Base-by-base conservation (phyloP, 768 basidiomycete genomes). In the Leccinum olivaceopallidum region DNA sequence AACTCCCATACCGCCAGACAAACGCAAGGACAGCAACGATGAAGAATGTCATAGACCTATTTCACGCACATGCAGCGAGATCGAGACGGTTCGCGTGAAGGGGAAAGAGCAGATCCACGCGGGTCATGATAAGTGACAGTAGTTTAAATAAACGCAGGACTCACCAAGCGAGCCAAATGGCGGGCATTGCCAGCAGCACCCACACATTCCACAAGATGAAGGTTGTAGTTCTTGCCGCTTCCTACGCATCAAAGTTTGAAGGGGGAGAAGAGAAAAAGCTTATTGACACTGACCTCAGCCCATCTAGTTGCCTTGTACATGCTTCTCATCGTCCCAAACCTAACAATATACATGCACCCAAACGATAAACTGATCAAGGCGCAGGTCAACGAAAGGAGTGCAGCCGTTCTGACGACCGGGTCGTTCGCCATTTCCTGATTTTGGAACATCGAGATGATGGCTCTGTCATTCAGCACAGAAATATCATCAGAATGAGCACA, bases 321-420 rank as follows among this genome's bases (percentile, higher is more conserved):
- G 62, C 80, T 87, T 48, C 82, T 79, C 89, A 92, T 91, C 1
- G 81, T 84, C 14, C 83, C 82, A 60, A 91, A 91, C 28, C 87
- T 77, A n/a, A 91, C 77, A 16, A 88, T 90, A 71, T 87, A 91
- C 58, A 88, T 79, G 64, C 89, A 89, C 0, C 90, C 90, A 67
- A 84, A 92, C 3, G 81, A 81, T 22, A 91, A 75, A 64, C 88
- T 89, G 83, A 90, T 85, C 60, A 90, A 66, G 1, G 87, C 85
- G 39, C 82, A 88, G 0, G 85, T 76, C 20, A 91, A 73, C 5
- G 88, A 88, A n/a, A 88, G 67, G 4, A 90, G 73, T 0, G 87
- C 85, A 0, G 81, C 75, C 3, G 83, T 85, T 47, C 89, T 81
- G 4, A 83, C 86, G 10, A 90, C 60, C 0, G 88, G 85, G 63